A percentile compares a stretch with the other conserved stretches of the same genome.
Conservation (phyloP, 1,284 basidiomycete species). For the Ustilago hordei region DNA sequence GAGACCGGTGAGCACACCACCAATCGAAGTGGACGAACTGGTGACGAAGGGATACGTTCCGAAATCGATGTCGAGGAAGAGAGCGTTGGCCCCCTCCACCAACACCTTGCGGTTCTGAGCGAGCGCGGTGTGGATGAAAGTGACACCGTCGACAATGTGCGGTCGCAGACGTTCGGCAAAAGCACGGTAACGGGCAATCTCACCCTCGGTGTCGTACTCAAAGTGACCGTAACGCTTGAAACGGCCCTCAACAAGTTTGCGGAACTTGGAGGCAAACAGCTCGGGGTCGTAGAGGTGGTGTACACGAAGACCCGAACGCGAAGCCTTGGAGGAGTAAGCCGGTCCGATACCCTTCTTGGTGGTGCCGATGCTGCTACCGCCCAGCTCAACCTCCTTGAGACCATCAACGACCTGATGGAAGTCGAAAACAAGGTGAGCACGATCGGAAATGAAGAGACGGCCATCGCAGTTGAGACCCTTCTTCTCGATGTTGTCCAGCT, state of each 20-base stretch:
- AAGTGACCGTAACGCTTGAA: conserved; percentile 99
- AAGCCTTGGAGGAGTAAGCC: conserved; percentile 97
- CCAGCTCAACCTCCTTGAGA: conserved; percentile 95
- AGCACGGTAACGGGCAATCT: conserved; percentile 88
- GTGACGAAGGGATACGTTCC: conserved; percentile 98
- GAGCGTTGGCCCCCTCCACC: conserved; percentile 95
- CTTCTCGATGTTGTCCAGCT: conserved; percentile 85
- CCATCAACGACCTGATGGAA: conserved; percentile 99
- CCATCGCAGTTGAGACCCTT: conserved; percentile 84
- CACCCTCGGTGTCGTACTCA: conserved; percentile 97
- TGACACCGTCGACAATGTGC: conserved; percentile 87
- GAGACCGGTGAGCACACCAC: conserved; percentile 94
- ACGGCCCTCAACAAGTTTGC: conserved; percentile 93
- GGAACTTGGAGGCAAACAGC: conserved; percentile 89
- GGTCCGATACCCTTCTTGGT: conserved; percentile 98
- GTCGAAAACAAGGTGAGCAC: conserved; percentile 96
- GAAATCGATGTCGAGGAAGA: conserved; percentile 98
- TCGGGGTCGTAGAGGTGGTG: conserved; percentile 94
- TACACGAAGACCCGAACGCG: conserved; percentile 91
- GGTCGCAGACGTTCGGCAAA: conserved; percentile 88
- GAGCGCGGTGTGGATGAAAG: conserved; percentile 86
- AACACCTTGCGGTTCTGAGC: conserved; percentile 80
- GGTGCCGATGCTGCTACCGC: conserved; percentile 90
- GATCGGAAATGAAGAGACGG: conserved; percentile 91
- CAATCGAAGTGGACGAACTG: conserved; percentile 89